A percentile compares a stretch with the other conserved stretches of the same genome.
Evolutionary conservation across 495 filamentous ascomycete genomes (phyloP).

Genomic region (Aspergillus haitiensis): DNA sequence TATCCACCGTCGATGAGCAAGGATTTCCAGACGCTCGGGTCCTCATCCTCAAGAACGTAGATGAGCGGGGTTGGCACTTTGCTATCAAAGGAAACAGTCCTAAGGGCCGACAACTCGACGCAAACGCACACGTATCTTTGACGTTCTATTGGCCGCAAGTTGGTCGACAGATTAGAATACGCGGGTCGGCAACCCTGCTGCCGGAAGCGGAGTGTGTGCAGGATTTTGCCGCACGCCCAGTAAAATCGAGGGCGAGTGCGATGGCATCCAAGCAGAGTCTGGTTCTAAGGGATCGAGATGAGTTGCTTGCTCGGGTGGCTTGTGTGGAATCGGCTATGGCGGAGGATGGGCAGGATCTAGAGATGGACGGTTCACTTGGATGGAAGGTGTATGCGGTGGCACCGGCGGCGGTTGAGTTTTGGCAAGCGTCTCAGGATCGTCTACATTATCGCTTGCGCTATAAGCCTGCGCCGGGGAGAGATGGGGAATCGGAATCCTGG

Average conservation of each 20-base stretch:
- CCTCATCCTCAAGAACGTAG: slow-evolving; percentile 25
- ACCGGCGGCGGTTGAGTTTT: slow-evolving; percentile 16
- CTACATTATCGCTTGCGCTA: slow-evolving; percentile 17
- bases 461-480: neutral
- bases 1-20: slow-evolving; percentile 23
- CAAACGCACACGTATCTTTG: slow-evolving; percentile 10
- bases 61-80: slow-evolving; percentile 26
- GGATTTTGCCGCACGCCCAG: slow-evolving; percentile 17
- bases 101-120: slow-evolving; percentile 16
- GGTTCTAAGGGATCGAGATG: slow-evolving; percentile 3
- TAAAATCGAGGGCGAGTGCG: slow-evolving; percentile 18
- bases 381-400: slow-evolving; percentile 24
- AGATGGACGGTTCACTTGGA: slow-evolving; percentile 7
- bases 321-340: neutral
- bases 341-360: neutral
- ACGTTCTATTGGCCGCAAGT: slow-evolving; percentile 27
- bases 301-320: slow-evolving; percentile 1
- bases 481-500: slow-evolving; percentile 2
- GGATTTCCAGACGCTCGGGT: slow-evolving; percentile 24
- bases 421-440: slow-evolving; percentile 18
- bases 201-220: slow-evolving; percentile 14
- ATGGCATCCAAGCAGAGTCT: slow-evolving; percentile 23
- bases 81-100: slow-evolving; percentile 22
- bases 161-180: slow-evolving; percentile 20
- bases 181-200: slow-evolving; percentile 9